Base-by-base conservation (phyloP, 768 basidiomycete genomes). In the Crassisporium funariophilum region DNA sequence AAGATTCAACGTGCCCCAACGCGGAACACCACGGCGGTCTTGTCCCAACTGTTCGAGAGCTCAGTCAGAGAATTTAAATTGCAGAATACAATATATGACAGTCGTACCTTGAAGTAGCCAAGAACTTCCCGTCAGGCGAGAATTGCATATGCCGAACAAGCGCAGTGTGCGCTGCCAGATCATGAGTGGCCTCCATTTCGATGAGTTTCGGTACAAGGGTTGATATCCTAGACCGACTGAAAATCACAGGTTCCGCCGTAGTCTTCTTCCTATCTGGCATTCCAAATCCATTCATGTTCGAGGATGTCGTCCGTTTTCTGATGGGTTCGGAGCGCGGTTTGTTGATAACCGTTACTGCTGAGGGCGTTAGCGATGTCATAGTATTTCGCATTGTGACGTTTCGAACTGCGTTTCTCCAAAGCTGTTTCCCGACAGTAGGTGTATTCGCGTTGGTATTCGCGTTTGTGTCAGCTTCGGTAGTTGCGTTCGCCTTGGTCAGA, bases 141-240 rank as follows among this genome's bases (percentile, higher is more conserved):
- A 89, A 90, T 61, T 88, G 82, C 57, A 90, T 61, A 62, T 88
- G 83, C 43, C 82, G 64, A 13, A 90, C 86, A 21, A 88, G 75
- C 5, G 83, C 86, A 42, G 73, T 67, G 62, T 89, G 88, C 4
- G 81, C 81, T 8, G 76, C 75, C 16, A 86, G 62, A 50, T 82
- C 83, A 56, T 87, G 78, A 0, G 79, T 81, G 7, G 76, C 62
- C 44, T 76, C 71, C 53, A 88, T 58, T 35, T 68, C 70, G 47
- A 70, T 72, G 44, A 90, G 64, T 52, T 76, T 81, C 12, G 82
- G 79, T n/a, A 75, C 68, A 35, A 88, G 63, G 5, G 64, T 63
- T 17, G 78, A 70, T 4, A 86, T 66, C n/a, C 84, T 75, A 13
- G 84, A 81, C 15, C 72, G 69, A n/a, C 49, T 52, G 55, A 12